Evolutionary conservation across 495 filamentous ascomycete genomes (phyloP), one percentile per base, ranked within the genome.

Genomic region (Endocarpon pusillum): DNA sequence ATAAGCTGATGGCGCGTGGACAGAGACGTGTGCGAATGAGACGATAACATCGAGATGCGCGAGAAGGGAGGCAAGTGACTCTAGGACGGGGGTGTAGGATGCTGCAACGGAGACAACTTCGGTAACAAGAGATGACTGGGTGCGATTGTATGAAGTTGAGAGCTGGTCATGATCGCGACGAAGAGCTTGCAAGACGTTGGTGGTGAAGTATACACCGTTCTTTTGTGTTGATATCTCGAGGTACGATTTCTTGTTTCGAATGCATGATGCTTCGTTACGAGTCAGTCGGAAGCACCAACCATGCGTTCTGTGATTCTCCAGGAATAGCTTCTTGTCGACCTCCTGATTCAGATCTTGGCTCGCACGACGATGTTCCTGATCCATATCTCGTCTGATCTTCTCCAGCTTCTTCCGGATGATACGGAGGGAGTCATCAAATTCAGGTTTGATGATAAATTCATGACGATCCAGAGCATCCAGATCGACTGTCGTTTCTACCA

Each of bases 401-500:
- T 96, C 87, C 11, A 99, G 72, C 51, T 80, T 83, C 55, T 81
- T 92, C 7, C 83, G 72, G 46, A 99, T 86, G 21, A 82, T 75
- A 16, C 79, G 73, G 10, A 99, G 62, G 33, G 76, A 67, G 19
- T 96, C 89, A 43, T 94, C 91, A 39, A 94, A 99, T 46, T 96
- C 91, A 1, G 89, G 84, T 56, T 96, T 99, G 63, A 99, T 96
- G 45, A 91, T 85, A 53, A 86, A 99, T 54, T 99, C 89, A 48
- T 99, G 89, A 47, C 89, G 86, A 39, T 96, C 87, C 25, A 96
- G 66, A 4, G 89, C 89, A 34, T 91, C 83, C 1, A 99, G 73
- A 45, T 99, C 89, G 33, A 99, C 87, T 0, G 89, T 96, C 2
- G 89, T 94, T 55, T 99, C 89, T 9, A 99, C 91, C 82, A 99